A percentile compares a stretch with the other conserved stretches of the same genome.
Conservation (phyloP, 139 green algal species). For the Tetradesmus lagerheimii region DNA sequence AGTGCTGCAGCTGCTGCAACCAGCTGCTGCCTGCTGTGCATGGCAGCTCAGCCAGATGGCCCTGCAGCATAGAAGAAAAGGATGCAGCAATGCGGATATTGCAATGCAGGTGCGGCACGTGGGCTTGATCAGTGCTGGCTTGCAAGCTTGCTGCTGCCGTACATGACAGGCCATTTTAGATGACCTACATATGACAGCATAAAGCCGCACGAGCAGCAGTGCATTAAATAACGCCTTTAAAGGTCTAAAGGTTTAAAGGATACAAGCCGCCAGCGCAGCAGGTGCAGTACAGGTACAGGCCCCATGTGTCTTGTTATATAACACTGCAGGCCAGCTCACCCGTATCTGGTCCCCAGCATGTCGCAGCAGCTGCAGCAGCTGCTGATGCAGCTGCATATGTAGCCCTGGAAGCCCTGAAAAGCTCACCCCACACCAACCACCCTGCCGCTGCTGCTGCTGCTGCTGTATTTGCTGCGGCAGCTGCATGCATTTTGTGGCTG, state of each 20-base stretch:
- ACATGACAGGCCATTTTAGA: too few species aligned
- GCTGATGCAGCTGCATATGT: not conserved
- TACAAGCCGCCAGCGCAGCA: too few species aligned
- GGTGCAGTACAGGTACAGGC: too few species aligned
- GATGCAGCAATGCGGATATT: not conserved
- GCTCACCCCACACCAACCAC: not conserved
- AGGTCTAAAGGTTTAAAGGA: too few species aligned
- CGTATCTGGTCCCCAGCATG: not conserved
- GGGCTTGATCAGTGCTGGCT: too few species aligned
- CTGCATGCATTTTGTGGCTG: slow-evolving; percentile 3
- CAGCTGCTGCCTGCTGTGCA: slow-evolving; percentile 18
- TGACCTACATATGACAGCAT: too few species aligned
- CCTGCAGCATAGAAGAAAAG: not conserved
- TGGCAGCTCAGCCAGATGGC: not conserved
- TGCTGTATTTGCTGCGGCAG: slow-evolving; percentile 20
- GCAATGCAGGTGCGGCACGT: too few species aligned
- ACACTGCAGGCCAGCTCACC: not conserved
- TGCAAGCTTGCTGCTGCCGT: too few species aligned
- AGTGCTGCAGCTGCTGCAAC: slow-evolving; percentile 37
- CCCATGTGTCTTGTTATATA: too few species aligned
- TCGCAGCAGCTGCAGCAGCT: slow-evolving; percentile 21
- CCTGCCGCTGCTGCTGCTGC: slow-evolving; percentile 3
- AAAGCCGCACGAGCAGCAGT: too few species aligned
- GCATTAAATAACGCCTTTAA: too few species aligned
- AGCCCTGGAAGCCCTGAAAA: not conserved